These are phyloP conservation scores for Citrus trifoliata DNA, from an alignment of 345 rosid genomes.

Conservation along the genomic window DNA sequence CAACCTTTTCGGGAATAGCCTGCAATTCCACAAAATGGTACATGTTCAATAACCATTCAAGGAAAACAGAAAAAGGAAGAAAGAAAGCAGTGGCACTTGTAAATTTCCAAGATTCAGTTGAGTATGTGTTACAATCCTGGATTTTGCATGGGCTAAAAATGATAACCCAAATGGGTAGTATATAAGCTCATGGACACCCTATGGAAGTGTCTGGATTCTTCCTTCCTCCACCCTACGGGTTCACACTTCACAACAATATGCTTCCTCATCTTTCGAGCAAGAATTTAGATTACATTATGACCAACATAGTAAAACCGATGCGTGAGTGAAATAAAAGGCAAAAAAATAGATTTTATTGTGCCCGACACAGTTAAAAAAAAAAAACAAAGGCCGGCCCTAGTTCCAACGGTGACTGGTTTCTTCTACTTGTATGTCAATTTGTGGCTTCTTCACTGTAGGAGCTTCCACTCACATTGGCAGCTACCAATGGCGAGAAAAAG, in stretches of 20 bases:
- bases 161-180: neutral
- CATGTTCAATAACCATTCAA: neutral
- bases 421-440: neutral
- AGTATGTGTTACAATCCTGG: neutral
- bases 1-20: constrained; percentile 62
- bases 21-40: constrained; percentile 25
- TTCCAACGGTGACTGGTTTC: neutral
- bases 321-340: neutral
- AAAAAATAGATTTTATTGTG: neutral
- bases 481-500: neutral
- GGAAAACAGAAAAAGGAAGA: neutral
- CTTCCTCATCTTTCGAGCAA: neutral
- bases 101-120: neutral
- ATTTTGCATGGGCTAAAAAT: too few species aligned
- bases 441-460: neutral
- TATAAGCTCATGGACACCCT: neutral
- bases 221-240: too few species aligned
- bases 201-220: too few species aligned
- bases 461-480: neutral
- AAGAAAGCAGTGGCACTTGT: neutral
- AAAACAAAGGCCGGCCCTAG: neutral
- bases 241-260: too few species aligned
- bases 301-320: too few species aligned
- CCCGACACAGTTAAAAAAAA: neutral
- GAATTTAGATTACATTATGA: neutral